Evolutionary conservation across 305 asterid species (phyloP).

Genomic region (Fraxinus angustifolia): DNA sequence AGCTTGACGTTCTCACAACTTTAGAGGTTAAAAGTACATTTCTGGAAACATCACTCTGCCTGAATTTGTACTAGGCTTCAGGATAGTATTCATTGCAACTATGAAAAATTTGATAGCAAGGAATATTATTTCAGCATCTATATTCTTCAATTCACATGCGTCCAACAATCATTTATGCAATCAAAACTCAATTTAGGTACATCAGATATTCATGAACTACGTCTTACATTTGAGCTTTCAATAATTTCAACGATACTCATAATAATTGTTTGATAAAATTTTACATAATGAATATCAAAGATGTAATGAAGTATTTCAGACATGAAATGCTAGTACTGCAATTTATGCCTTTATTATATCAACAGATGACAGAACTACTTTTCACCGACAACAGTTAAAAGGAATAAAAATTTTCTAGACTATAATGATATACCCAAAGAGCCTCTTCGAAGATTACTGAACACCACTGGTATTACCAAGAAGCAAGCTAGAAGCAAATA

Average conservation of each 20-base stretch:
- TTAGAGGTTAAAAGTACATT: neutral
- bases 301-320: neutral
- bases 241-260: neutral
- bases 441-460: neutral
- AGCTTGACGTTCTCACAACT: neutral
- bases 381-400: neutral
- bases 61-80: neutral
- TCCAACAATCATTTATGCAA: neutral
- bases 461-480: neutral
- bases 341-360: neutral
- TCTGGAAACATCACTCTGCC: neutral
- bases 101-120: neutral
- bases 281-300: neutral
- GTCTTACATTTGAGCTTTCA: neutral
- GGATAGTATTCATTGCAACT: neutral
- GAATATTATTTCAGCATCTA: neutral
- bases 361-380: neutral
- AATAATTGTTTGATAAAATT: neutral
- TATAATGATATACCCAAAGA: neutral
- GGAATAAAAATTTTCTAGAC: neutral
- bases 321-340: neutral
- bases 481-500: conserved; percentile 9
- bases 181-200: neutral
- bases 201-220: neutral
- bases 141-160: neutral